Evolutionary conservation across 495 filamentous ascomycete genomes (phyloP).

Genomic region (Chlorociboria aeruginascens): DNA sequence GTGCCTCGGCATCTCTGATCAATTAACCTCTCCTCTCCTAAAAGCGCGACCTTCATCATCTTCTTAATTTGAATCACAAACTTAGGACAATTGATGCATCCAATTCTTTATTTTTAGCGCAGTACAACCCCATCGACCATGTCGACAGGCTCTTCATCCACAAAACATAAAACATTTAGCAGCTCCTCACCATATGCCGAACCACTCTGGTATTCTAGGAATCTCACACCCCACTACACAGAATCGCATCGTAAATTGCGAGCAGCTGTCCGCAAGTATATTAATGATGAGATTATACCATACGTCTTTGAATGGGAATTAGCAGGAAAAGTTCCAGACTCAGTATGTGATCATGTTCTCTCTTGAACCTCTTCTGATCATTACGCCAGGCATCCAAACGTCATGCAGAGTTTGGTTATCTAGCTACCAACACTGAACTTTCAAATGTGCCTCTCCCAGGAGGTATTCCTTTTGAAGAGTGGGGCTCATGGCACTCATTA

Average conservation of each 20-base stretch:
- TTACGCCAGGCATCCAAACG: constrained; percentile 19
- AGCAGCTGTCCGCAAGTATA: constrained; percentile 31
- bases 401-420: constrained; percentile 28
- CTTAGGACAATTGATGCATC: no score
- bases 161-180: constrained; percentile 8
- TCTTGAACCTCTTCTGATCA: constrained; percentile 18
- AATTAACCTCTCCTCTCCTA: no score
- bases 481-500: constrained; percentile 39
- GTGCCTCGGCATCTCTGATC: no score
- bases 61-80: no score
- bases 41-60: no score
- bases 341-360: constrained; percentile 14
- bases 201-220: constrained; percentile 19
- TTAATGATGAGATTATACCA: constrained; percentile 32
- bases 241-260: constrained; percentile 33
- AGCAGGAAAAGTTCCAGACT: constrained; percentile 30
- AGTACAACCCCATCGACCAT: not conserved
- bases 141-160: not conserved
- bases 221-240: constrained; percentile 34
- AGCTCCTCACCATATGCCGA: constrained; percentile 13
- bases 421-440: constrained; percentile 20
- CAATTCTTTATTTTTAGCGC: no score
- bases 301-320: constrained; percentile 37
- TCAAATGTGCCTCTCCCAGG: constrained; percentile 28
- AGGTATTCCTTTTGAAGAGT: constrained; percentile 29